Conservation (phyloP, 2,329 filamentous ascomycete species). For the Aspergillus udagawae region DNA sequence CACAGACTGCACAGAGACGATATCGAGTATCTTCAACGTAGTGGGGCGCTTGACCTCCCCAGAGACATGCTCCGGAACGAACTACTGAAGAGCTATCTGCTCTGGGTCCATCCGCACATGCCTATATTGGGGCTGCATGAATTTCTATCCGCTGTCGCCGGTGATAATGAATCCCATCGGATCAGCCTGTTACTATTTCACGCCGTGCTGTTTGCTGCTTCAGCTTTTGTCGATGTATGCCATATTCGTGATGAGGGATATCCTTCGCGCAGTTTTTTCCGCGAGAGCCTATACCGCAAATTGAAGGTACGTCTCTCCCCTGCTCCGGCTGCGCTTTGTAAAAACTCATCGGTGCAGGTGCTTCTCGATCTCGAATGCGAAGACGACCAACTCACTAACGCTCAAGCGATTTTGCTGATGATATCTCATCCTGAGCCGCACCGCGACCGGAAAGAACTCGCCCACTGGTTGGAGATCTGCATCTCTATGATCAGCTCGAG, state of each 20-base stretch:
- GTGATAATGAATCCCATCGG: neutral
- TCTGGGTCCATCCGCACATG: constrained; percentile 6
- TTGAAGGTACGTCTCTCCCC: neutral
- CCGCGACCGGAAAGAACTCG: constrained; percentile 1
- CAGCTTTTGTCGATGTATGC: constrained; percentile 4
- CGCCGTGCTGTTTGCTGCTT: constrained; percentile 7
- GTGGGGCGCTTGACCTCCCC: constrained; percentile 3
- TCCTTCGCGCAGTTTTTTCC: neutral
- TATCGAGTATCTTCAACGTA: constrained; percentile 1
- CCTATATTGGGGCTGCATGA: constrained; percentile 3
- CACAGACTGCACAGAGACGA: neutral
- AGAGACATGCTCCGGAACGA: neutral
- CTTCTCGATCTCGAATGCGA: constrained; percentile 6
- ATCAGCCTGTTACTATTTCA: constrained; percentile 9
- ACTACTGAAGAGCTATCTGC: constrained; percentile 4
- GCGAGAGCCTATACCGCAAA: neutral
- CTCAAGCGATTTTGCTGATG: constrained; percentile 3
- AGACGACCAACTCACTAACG: constrained; percentile 3
- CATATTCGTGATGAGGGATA: constrained; percentile 5
- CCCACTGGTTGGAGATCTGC: constrained; percentile 5
- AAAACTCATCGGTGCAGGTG: constrained; percentile 1
- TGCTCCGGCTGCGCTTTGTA: no score
- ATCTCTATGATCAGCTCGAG: constrained; percentile 4
- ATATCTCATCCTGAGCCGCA: constrained; percentile 4
- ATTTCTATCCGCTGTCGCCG: constrained; percentile 1